Percentiles rank a stretch among this genome's conserved stretches.
Evolutionary conservation across 192 early-diverging fungal genomes (phyloP).

Genomic region (Funneliformis mosseae): DNA sequence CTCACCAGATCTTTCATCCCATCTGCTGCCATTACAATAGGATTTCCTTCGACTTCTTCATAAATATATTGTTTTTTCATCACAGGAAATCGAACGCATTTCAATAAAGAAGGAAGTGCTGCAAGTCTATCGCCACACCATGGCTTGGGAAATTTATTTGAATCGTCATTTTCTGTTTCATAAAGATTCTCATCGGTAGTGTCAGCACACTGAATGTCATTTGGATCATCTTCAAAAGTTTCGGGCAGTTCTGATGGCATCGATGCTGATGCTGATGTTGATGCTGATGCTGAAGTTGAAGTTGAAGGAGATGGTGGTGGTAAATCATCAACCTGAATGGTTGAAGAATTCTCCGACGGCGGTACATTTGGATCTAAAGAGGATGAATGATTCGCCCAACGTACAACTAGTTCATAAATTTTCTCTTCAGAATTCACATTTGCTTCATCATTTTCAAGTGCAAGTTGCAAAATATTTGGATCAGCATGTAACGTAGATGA

Average conservation of each 20-base stretch:
- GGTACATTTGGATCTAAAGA: not conserved
- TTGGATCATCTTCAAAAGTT: not conserved
- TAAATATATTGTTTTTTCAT: slow-evolving; percentile 39
- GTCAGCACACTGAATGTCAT: not conserved
- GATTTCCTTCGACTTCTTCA: slow-evolving; percentile 32
- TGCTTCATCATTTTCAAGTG: slow-evolving; percentile 38
- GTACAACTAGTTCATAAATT: slow-evolving; percentile 37
- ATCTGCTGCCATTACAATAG: slow-evolving; percentile 11
- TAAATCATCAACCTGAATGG: not conserved
- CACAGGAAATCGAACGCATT: slow-evolving; percentile 43
- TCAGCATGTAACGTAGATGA: slow-evolving; percentile 34
- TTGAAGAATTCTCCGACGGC: not conserved
- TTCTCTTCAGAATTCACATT: slow-evolving; percentile 37
- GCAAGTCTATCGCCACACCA: slow-evolving; percentile 28
- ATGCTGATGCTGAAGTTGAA: not conserved
- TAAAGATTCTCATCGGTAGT: not conserved
- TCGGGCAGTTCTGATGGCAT: slow-evolving; percentile 28
- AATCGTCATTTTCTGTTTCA: not conserved
- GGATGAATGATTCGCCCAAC: slow-evolving; percentile 34
- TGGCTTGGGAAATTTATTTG: slow-evolving; percentile 19
- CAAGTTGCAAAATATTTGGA: slow-evolving; percentile 34
- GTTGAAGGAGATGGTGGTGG: not conserved
- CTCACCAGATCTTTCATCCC: slow-evolving; percentile 17
- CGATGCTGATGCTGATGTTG: not conserved
- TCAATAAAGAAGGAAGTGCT: slow-evolving; percentile 36